Base-by-base conservation (phyloP, 202 grass and related monocot species). In the Setaria italica region DNA sequence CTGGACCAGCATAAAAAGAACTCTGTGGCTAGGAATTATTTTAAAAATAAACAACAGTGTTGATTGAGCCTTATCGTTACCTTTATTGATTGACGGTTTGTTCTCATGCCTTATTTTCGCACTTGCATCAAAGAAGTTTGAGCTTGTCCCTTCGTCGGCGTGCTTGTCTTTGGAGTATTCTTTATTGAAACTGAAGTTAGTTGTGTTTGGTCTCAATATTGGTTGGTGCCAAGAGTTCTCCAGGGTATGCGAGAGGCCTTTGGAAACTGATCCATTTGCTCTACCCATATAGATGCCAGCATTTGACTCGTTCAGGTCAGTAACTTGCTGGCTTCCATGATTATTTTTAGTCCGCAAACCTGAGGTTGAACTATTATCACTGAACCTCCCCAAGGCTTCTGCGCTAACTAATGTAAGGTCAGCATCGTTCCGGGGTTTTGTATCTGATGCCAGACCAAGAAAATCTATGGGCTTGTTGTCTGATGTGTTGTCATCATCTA, bases 241-340 rank as follows among this genome's bases (percentile, higher is more conserved):
- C 79, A 79, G 34, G 37, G 76, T 80, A 72, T 69, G 51, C 11
- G 51, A 49, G 53, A 48, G 79, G 81, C 66, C 69, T 79, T 56
- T 78, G 15, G 73, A 87, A 71, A 53, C 68, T 80, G 81, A 89
- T 79, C 71, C 47, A 43, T 80, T 50, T 75, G 67, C 10, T 77
- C 54, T 85, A 35, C 60, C 70, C 69, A 76, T 80, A 74, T 53
- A 77, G 35, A 70, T 79, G 74, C 85, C 90, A 43, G 62, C 82
- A 82, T 70, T 85, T 53, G 93, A 88, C 49, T 92, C 85, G 90
- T 99, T 96, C 72, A 94, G 76, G 68, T 99, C 91, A 62, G 81
- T 51, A 50, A 95, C 35, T 55, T 87, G 67, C 15, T 37, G 62
- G 54, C 41, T 45, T 63, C 64, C 47, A 16, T 51, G 77, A 75